phyloP scores from a whole-genome alignment of 2,329 filamentous ascomycete species.

The Geosmithia morbida region DNA sequence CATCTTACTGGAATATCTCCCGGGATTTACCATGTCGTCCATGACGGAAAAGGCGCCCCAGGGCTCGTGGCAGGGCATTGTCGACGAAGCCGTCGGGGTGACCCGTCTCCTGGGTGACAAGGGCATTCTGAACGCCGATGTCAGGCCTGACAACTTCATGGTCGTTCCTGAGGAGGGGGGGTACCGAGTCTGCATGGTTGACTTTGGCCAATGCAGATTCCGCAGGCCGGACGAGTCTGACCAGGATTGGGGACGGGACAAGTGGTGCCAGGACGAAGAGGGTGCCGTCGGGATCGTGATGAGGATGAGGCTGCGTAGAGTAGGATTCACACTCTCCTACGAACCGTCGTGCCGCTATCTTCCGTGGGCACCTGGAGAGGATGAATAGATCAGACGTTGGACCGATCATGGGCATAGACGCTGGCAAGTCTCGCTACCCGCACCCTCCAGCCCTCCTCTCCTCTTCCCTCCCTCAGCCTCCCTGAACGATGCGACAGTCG shows the following conservation, averaged over 20 bases:
- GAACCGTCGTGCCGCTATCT: not conserved
- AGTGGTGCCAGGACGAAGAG: constrained; percentile 4
- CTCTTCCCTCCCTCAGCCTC: not conserved
- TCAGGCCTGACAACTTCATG: constrained; percentile 10
- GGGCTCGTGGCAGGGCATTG: not conserved
- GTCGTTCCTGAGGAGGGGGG: not conserved
- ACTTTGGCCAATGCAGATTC: constrained; percentile 9
- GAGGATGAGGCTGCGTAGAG: constrained; percentile 2
- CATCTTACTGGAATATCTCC: not conserved
- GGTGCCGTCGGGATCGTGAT: constrained; percentile 9
- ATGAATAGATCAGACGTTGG: no score
- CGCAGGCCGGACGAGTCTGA: constrained; percentile 6
- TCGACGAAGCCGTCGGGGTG: constrained; percentile 7
- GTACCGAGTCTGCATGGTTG: constrained; percentile 10
- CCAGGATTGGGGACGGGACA: not conserved
- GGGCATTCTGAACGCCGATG: constrained; percentile 9
- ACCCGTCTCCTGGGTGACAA: constrained; percentile 8
- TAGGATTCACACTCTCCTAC: not conserved
- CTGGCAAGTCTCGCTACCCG: no score
- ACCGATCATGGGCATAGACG: no score
- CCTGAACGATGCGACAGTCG: constrained; percentile 15
- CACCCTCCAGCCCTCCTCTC: no score
- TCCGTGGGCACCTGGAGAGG: no score
- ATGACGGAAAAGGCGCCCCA: not conserved
- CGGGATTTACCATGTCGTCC: not conserved